A percentile compares a stretch with the other conserved stretches of the same genome.
Conservation (phyloP, 345 rosid species). For the Moricandia arvensis region DNA sequence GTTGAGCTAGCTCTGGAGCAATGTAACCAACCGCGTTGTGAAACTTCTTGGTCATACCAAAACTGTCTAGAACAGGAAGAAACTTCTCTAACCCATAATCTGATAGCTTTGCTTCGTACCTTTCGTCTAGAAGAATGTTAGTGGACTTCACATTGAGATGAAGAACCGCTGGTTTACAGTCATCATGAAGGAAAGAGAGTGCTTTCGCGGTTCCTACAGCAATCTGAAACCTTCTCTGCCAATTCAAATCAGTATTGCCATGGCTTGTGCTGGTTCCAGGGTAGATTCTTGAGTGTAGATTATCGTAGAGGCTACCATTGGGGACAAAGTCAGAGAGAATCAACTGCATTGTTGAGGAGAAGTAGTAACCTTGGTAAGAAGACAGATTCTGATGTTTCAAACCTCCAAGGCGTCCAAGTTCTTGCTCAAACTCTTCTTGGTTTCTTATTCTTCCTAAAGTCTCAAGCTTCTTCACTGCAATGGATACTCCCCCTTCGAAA, state of each 20-base stretch:
- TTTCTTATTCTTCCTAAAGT: conserved; percentile 78
- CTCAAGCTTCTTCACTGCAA: conserved; percentile 94
- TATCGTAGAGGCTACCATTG: conserved; percentile 77
- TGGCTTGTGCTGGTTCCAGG: conserved; percentile 65
- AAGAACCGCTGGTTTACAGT: conserved; percentile 81
- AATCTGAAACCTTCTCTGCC: conserved; percentile 86
- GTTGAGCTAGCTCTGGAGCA: conserved; percentile 87
- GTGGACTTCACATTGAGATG: conserved; percentile 90
- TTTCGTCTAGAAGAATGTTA: conserved; percentile 80
- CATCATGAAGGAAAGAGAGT: conserved; percentile 88
- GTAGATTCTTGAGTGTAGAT: conserved; percentile 56
- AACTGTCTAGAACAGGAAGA: conserved; percentile 76
- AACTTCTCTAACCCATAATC: conserved; percentile 83
- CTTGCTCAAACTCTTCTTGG: conserved; percentile 94
- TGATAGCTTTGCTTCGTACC: conserved; percentile 72
- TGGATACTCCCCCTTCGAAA: conserved; percentile 85
- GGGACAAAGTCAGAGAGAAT: conserved; percentile 70
- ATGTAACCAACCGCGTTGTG: conserved; percentile 95
- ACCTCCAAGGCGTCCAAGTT: conserved; percentile 72
- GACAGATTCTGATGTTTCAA: conserved; percentile 71
- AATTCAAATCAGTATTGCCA: conserved; percentile 60
- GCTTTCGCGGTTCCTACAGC: conserved; percentile 89
- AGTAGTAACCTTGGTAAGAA: conserved; percentile 85
- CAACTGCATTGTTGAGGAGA: conserved; percentile 81
- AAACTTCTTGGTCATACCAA: conserved; percentile 60